These are phyloP conservation scores for Closterium sp. DNA, from an alignment of 139 green algal genomes.

Conservation along the genomic window DNA sequence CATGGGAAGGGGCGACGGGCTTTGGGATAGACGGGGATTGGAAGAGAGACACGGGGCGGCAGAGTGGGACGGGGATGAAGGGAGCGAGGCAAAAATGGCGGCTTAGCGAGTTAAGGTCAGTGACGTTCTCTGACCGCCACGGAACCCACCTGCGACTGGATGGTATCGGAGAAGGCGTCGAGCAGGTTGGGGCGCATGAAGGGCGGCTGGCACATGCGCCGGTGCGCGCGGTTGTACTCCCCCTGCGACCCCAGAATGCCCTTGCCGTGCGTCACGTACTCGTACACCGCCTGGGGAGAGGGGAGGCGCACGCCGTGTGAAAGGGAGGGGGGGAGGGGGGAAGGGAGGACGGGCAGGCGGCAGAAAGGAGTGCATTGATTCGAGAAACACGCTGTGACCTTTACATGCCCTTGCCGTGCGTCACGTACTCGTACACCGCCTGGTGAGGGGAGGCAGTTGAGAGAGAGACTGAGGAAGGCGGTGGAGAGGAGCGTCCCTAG, in stretches of 20 bases:
- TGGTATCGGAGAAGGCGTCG: conserved; percentile 56
- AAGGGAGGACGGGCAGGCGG: not conserved
- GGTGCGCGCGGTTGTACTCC: conserved; percentile 71
- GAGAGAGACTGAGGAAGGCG: too few relatives aligned
- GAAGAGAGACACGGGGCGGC: too few relatives aligned
- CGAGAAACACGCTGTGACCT: conserved; percentile 48
- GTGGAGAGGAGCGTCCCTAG: not conserved
- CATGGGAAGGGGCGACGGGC: too few relatives aligned
- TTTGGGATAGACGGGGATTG: too few relatives aligned
- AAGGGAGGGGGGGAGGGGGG: too few relatives aligned
- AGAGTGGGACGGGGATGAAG: too few relatives aligned
- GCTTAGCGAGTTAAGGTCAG: too few relatives aligned
- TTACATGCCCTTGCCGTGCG: conserved; percentile 69
- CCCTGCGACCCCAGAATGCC: conserved; percentile 69
- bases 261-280: conserved; percentile 69
- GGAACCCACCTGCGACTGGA: conserved; percentile 41
- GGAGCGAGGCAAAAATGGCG: not conserved
- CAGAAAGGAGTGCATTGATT: not conserved
- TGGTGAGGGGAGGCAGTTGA: not conserved
- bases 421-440: conserved; percentile 72
- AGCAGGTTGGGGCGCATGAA: conserved; percentile 63
- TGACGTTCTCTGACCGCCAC: too few relatives aligned
- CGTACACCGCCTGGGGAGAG: conserved; percentile 63
- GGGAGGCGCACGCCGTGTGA: too few relatives aligned
- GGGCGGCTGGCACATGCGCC: conserved; percentile 65